Conservation (phyloP, 2,329 filamentous ascomycete genomes). For the Penicillium sp. region DNA sequence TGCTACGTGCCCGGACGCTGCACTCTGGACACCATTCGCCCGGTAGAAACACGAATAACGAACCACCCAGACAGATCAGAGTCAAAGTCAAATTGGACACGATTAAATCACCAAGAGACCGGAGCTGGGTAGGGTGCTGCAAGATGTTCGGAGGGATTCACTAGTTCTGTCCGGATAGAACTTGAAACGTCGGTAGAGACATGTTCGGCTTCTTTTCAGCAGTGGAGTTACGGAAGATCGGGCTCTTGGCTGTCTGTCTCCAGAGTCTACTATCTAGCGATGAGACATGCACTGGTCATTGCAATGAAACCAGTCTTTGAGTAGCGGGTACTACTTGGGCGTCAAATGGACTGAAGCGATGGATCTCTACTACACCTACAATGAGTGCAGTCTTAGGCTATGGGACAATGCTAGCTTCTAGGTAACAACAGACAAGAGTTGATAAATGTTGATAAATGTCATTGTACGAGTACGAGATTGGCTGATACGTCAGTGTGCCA, state of each 20-base stretch:
- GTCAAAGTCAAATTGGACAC: not conserved
- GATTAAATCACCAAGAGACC: not conserved
- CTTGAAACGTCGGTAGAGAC: slow-evolving; percentile 8
- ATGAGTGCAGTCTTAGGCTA: not conserved
- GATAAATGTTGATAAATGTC: too few species aligned
- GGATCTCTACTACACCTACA: not conserved
- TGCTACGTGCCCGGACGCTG: not conserved
- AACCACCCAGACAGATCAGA: not conserved
- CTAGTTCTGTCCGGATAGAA: not conserved
- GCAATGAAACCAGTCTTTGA: not conserved
- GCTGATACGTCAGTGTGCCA: not conserved
- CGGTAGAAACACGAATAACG: not conserved
- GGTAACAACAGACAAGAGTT: not conserved
- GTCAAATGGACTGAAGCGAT: not conserved
- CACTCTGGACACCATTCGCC: not conserved
- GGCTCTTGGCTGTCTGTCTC: not conserved
- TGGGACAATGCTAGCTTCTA: not conserved
- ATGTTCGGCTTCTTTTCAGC: slow-evolving; percentile 14
- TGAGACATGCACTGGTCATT: not conserved
- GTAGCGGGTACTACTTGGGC: not conserved
- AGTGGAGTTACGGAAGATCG: slow-evolving; percentile 23
- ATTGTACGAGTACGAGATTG: slow-evolving; percentile 1
- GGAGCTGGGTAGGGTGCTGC: not conserved
- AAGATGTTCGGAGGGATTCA: not conserved
- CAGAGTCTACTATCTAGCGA: not conserved